These are phyloP conservation scores for Aspergillus sclerotioniger DNA, from an alignment of 495 filamentous ascomycete genomes.

Conservation along the genomic window DNA sequence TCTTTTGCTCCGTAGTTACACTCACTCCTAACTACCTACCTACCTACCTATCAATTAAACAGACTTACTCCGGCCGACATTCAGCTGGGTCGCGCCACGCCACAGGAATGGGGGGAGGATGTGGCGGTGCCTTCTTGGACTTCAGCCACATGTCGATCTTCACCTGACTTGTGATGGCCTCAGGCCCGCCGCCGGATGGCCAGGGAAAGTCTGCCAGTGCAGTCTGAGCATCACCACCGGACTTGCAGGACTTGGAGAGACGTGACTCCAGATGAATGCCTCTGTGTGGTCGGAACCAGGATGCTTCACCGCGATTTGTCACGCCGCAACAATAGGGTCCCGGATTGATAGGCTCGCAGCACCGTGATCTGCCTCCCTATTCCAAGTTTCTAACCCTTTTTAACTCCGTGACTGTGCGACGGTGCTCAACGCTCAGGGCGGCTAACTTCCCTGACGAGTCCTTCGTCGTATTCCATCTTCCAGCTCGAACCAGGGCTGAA, in stretches of 20 bases:
- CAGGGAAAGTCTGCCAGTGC: too few relatives aligned
- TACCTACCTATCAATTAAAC: too few relatives aligned
- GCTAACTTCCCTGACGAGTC: slow-evolving; percentile 12
- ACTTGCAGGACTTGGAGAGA: neutral
- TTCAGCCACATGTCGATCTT: neutral
- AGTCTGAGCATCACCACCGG: too few relatives aligned
- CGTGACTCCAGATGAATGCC: neutral
- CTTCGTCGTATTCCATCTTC: slow-evolving; percentile 12
- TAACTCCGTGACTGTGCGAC: slow-evolving; percentile 10
- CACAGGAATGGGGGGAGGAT: neutral
- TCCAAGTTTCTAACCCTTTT: neutral
- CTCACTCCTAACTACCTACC: neutral
- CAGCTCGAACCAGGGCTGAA: slow-evolving; percentile 7
- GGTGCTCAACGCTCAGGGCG: slow-evolving; percentile 12
- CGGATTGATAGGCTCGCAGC: slow-evolving; percentile 8
- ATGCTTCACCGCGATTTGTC: slow-evolving; percentile 19
- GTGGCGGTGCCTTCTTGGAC: neutral
- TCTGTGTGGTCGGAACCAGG: neutral
- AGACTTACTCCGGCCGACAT: neutral
- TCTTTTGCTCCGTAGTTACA: neutral
- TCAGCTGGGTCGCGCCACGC: neutral
- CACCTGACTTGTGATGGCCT: neutral
- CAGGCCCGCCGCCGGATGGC: neutral
- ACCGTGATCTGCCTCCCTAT: neutral
- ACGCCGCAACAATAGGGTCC: slow-evolving; percentile 13